Base-by-base conservation (phyloP, 1,284 basidiomycete species). In the Neotropicomus parvogracilis region DNA sequence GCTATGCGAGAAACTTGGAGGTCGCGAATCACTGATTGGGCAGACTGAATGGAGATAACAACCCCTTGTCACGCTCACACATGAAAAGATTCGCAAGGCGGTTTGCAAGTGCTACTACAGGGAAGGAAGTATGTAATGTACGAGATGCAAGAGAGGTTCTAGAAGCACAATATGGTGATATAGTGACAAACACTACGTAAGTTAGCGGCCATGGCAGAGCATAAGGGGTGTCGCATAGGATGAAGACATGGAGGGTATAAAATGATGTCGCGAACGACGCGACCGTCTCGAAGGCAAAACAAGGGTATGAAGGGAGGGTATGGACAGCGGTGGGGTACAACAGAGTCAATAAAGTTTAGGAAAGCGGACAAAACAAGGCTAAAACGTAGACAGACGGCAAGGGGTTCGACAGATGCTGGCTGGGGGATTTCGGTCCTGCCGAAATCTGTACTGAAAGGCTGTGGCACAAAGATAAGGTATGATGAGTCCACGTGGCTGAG, bases 401-500 rank as follows among this genome's bases (percentile, higher is more conserved):
- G 65, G 63, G 38, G 66, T 60, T 54, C 62, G 27, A 60, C 65
- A 44, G 50, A 65, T 31, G 51, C 7, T 39, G 2, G 54, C 57
- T 14, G 74, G 70, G 14, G 71, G 72, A 54, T 75, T 73, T 35
- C 70, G 67, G 46, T 76, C 71, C 56, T 69, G 71, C 37, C 72
- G 72, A 51, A 75, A 77, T 44, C 83, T 76, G 52, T 83, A 81
- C 61, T 81, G 81, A 66, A 85, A 85, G 16, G 74, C 77, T 78
- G 44, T 13, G 42, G n/a, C 4, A 32, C 31, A 34, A 50, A 42
- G 28, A 37, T 10, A 32, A 14, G 20, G 36, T n/a, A n/a, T 12
- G 19, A 17, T 36, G 31, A 59, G 54, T 43, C 5, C 50, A 52
- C 37, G 45, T 40, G 48, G 34, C 29, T 29, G 28, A 27, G 35